Percentiles rank a stretch among this genome's conserved stretches.
These are phyloP conservation scores for Helicostylum pulchrum DNA, from an alignment of 192 early-diverging fungal species.

Conservation along the genomic window DNA sequence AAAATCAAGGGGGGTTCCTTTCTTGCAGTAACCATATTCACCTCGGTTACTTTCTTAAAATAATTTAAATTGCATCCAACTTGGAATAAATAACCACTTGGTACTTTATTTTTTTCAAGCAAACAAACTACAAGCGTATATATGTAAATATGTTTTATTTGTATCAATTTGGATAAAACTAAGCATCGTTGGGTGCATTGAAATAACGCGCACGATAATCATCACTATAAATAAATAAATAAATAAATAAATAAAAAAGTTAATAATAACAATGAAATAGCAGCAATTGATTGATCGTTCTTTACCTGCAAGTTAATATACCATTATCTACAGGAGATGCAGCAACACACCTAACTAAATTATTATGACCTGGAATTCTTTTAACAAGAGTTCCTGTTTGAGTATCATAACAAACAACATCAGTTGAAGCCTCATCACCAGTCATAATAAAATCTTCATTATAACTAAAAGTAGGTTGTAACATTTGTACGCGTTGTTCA, in stretches of 20 bases:
- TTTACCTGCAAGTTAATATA: conserved; percentile 56
- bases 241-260: neutral
- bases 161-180: too few species aligned
- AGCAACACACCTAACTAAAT: conserved; percentile 53
- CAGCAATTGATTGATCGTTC: neutral
- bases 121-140: neutral
- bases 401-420: conserved; percentile 71
- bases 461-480: conserved; percentile 56
- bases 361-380: conserved; percentile 48
- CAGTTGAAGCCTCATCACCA: conserved; percentile 61
- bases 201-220: conserved; percentile 36
- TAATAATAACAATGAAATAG: neutral
- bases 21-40: too few species aligned
- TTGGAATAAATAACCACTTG: too few species aligned
- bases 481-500: conserved; percentile 38
- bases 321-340: conserved; percentile 61
- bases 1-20: too few species aligned
- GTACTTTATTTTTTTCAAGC: neutral
- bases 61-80: too few species aligned
- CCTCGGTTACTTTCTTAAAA: too few species aligned
- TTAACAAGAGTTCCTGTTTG: conserved; percentile 56
- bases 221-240: conserved; percentile 19
- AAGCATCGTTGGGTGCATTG: conserved; percentile 4
- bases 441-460: conserved; percentile 71
- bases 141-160: neutral